These are phyloP conservation scores for Delphinella strobiligena DNA, from an alignment of 2,329 filamentous ascomycete genomes.

Conservation along the genomic window DNA sequence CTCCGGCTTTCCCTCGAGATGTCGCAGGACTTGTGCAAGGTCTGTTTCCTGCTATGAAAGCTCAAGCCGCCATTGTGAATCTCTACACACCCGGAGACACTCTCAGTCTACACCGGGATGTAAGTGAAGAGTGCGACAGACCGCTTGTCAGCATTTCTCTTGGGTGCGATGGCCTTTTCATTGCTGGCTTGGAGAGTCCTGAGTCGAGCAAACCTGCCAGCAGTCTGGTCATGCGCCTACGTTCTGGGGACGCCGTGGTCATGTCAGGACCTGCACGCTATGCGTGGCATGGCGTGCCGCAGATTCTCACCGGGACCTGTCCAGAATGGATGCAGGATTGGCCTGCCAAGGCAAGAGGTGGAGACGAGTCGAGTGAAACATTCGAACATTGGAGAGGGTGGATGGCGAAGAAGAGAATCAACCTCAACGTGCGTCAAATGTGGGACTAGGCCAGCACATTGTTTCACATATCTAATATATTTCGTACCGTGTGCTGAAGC, in stretches of 20 bases:
- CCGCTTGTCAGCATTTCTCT: slow-evolving; percentile 78
- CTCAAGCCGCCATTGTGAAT: slow-evolving; percentile 89
- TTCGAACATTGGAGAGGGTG: slow-evolving; percentile 68
- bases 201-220: slow-evolving; percentile 13
- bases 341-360: slow-evolving; percentile 40
- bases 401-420: slow-evolving; percentile 81
- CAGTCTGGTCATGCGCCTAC: slow-evolving; percentile 50
- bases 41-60: slow-evolving; percentile 63
- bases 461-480: neutral
- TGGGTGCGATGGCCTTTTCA: slow-evolving; percentile 81
- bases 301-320: slow-evolving; percentile 68
- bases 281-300: slow-evolving; percentile 92
- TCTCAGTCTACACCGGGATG: slow-evolving; percentile 84
- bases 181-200: slow-evolving; percentile 54
- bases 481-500: no score
- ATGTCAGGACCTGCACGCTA: slow-evolving; percentile 75
- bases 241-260: slow-evolving; percentile 80
- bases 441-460: slow-evolving; percentile 32
- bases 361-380: slow-evolving; percentile 15
- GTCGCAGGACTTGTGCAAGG: slow-evolving; percentile 53
- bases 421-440: slow-evolving; percentile 90
- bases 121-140: slow-evolving; percentile 70
- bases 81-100: slow-evolving; percentile 85
- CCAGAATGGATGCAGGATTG: slow-evolving; percentile 62
- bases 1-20: slow-evolving; percentile 64